Evolutionary conservation across 768 basidiomycete genomes (phyloP), one percentile per base, ranked within the genome.

Genomic region (Paxillus involutus): DNA sequence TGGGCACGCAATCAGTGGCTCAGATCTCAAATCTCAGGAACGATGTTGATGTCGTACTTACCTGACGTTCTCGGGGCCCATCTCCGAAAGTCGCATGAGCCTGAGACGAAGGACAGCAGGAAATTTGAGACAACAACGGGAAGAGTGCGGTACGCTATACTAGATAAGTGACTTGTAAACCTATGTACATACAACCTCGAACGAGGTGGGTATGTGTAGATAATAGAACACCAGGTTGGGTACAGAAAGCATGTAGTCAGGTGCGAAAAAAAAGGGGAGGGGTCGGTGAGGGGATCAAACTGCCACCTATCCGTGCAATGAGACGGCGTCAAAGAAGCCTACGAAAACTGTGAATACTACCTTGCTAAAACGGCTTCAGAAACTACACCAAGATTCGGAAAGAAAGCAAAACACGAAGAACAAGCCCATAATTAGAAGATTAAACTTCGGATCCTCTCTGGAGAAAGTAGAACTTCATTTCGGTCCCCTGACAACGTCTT

Each of bases 401-500:
- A 47, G 13, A 50, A 32, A 49, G 40, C 17, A 55, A 44, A 43
- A 49, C 51, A 53, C 52, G 52, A 52, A 56, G 48, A 47, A 42
- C 32, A 24, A 6, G 50, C 52, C 50, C 49, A 52, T 26, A 33
- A 51, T 32, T 30, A 45, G 42, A 46, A 45, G 42, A 49, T 42
- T 29, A 52, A 53, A 43, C 50, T 32, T 49, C 30, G 43, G 40
- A 52, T 56, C 26, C 32, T 49, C 39, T 51, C 44, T 56, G 58
- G 30, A 43, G 21, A 39, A 3, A 26, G 47, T 32, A 32, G n/a
- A 19, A 40, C 49, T 44, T 67, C 64, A 76, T 59, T 76, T 77
- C 43, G 75, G 75, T 4, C 84, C 81, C 55, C 85, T 82, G 47
- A 90, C 88, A 6, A 79, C 90, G 42, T 81, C 79, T 59, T 86